Base-by-base conservation (phyloP, 352 stramenopile species). In the Halophytophthora polymorphica region DNA sequence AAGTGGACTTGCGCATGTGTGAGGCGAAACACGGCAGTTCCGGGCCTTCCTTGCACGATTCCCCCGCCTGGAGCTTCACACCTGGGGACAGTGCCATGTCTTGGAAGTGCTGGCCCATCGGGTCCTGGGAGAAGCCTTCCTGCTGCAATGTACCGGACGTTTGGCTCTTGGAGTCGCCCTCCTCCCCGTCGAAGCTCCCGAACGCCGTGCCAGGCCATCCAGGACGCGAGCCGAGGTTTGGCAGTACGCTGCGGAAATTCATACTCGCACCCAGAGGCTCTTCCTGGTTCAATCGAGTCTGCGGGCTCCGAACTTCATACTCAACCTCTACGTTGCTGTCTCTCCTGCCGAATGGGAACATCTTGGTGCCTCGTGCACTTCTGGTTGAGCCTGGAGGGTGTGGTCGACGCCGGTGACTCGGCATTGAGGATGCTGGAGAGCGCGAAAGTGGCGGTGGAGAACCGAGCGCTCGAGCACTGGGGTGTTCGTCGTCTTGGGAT, bases 1-100 rank as follows among this genome's bases (percentile, higher is more conserved):
- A 73, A n/a, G 64, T 62, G 1, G 60, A 69, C 43, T 56, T 56
- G 31, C 53, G 41, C 64, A 73, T 73, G 13, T 39, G 44, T 3
- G 60, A 56, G 14, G 45, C 31, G 41, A 73, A 73, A 3, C 41
- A 11, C 42, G 60, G 60, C 19, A 70, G 37, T 7, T 73, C 60
- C 0, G 64, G 60, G 5, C 64, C 64, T 31, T 48, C 38, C 12
- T 57, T 67, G 8, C 49, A 55, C 34, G 58, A 43, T 3, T 62
- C 49, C 17, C 60, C 64, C 3, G 50, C 31, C 45, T 53, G 64
- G 2, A 73, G 19, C 48, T 73, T 73, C 6, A 73, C 64, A 0
- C 64, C 64, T 6, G 64, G 60, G 11, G 64, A 69, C 33, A 73
- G 33, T 3, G 51, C 31, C 61, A 73, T 73, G 7, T 6, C 25